Evolutionary conservation across 179 eudicot species (phyloP).

Genomic region (Camellia oleifera): DNA sequence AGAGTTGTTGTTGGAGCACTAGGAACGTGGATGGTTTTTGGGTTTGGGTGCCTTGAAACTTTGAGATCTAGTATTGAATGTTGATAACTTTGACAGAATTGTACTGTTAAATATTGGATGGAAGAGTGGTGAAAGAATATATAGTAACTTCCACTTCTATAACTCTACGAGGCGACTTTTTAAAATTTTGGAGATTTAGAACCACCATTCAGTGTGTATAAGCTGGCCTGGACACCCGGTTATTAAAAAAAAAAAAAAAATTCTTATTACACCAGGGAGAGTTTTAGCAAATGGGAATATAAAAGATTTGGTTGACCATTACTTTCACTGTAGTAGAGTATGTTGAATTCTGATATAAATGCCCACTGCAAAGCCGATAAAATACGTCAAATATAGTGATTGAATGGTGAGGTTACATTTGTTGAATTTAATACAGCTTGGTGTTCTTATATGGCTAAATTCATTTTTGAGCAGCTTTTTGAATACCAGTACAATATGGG

Average conservation of each 20-base stretch:
- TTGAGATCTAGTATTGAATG: too few relatives aligned
- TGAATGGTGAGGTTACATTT: too few relatives aligned
- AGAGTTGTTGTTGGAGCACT: neutral
- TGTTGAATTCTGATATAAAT: too few relatives aligned
- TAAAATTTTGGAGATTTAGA: neutral
- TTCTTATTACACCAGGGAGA: too few relatives aligned
- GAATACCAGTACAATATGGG: conserved; percentile 99
- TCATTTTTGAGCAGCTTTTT: conserved; percentile 53
- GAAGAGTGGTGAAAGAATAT: too few relatives aligned
- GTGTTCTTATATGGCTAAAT: neutral
- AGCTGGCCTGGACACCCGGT: too few relatives aligned
- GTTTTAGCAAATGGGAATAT: neutral
- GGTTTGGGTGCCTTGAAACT: neutral
- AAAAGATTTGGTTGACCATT: neutral
- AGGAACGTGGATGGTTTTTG: neutral
- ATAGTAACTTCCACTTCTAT: neutral
- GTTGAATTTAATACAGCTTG: neutral
- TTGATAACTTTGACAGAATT: neutral
- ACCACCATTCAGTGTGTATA: neutral
- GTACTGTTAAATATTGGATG: neutral
- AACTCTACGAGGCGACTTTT: neutral
- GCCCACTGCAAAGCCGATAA: too few relatives aligned
- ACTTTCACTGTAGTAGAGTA: too few relatives aligned
- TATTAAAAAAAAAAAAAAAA: too few relatives aligned
- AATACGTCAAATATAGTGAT: too few relatives aligned